Evolutionary conservation across 139 green algal species (phyloP).

Genomic region (Deuterostichococcus epilithicus): DNA sequence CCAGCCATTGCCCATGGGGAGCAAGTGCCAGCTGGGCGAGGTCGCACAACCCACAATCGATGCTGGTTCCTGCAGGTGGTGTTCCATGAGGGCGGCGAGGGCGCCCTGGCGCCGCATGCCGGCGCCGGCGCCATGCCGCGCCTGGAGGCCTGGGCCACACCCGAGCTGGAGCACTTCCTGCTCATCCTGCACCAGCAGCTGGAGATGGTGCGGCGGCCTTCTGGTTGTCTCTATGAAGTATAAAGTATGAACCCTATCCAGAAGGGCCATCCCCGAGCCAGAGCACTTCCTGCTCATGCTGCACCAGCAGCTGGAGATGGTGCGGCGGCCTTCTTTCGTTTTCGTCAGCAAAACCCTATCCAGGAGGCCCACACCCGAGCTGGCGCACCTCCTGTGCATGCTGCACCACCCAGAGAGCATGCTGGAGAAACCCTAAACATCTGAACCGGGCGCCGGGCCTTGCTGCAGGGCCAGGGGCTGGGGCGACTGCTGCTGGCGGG

Average conservation of each 20-base stretch:
- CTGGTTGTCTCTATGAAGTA: not conserved
- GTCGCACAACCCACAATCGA: not conserved
- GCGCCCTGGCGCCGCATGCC: not conserved
- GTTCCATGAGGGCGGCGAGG: not conserved
- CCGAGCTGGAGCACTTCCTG: conserved; percentile 13
- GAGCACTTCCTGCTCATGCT: conserved; percentile 12
- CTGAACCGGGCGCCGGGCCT: not conserved
- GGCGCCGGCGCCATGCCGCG: not conserved
- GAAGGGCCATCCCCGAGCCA: not conserved
- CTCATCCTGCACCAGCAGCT: conserved; percentile 9
- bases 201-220: not conserved
- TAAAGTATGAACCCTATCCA: not conserved
- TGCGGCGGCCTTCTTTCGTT: not conserved
- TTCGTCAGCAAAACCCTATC: not conserved
- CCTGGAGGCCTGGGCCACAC: conserved; percentile 5
- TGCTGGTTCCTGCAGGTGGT: not conserved
- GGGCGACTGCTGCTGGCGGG: not conserved
- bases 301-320: conserved; percentile 3
- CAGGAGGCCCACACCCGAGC: not conserved
- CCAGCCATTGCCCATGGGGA: not conserved
- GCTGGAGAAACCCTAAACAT: too few species aligned
- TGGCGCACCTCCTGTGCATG: not conserved
- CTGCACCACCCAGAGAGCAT: too few species aligned
- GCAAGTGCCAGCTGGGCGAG: not conserved
- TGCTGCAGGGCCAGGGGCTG: not conserved